Evolutionary conservation across 2,329 filamentous ascomycete species (phyloP), one percentile per base, ranked within the genome.

Genomic region (Catunica adiposa): DNA sequence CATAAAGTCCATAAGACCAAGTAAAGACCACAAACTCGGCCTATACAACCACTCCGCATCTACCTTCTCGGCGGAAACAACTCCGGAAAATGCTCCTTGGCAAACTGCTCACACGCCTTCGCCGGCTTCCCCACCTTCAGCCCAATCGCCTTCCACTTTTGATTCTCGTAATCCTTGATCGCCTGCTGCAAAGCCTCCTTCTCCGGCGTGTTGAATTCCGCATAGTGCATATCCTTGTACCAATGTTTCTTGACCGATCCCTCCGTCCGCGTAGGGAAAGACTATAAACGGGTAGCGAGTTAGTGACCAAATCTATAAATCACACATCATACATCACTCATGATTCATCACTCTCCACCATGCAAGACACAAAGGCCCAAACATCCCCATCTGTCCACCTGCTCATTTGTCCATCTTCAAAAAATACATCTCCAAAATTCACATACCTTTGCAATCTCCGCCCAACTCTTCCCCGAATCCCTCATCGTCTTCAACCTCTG

Each of bases 151-250:
- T 97, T 97, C 92, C 92, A 98, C 68, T 97, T 97, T 69, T 94
- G 96, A 66, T 88, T 84, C 67, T 98, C 92, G 70, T 97, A 97
- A 67, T 98, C 92, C 71, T 95, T 96, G 71, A 98, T 98, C 29
- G 92, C 92, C 61, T 86, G 88, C 62, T 94, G 79, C 58, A 98
- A 72, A 38, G 86, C 85, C 63, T 82, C 78, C 65, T 82, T 88
- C 79, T 96, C 92, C 66, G 97, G 89, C 73, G 96, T 90, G 52
- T 87, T 89, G 68, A 98, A 97, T 67, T 97, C 92, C 61, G 92
- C 92, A 68, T 97, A 97, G 67, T 98, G 92, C 92, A 98, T 98
- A 64, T 98, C 92, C 86, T 97, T 97, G 70, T 98, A 97, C 90
- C 92, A 98, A 68, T 98, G 92, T 71, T 97, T 98, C 76, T 97